Evolutionary conservation across 1,284 basidiomycete species (phyloP), one percentile per base, ranked within the genome.

Genomic region (Trichosporon sp.): DNA sequence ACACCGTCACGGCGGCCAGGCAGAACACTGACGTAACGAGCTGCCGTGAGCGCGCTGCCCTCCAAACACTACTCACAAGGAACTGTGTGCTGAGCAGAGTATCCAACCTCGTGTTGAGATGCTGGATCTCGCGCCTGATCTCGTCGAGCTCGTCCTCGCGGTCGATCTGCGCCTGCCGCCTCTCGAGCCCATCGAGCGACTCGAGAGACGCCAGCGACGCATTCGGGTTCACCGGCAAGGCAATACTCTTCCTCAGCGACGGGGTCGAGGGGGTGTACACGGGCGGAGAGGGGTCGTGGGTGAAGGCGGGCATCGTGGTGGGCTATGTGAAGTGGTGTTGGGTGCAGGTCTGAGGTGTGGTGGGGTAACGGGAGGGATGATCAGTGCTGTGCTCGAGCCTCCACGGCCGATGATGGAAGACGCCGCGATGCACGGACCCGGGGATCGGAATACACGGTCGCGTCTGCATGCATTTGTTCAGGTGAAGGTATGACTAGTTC

Each of bases 281-380:
- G 51, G 51, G 51, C 51, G 51, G 51, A 54, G 51, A 54, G 51
- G 51, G 21, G 51, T 54, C 51, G 51, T 21, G 51, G 21, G 51
- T 26, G n/a, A 26, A 54, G 51, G 14, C 19, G 19, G 51, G 14
- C 51, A 54, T 51, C 7, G 48, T 54, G 8, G 51, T 46, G 43
- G 43, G 16, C 16, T n/a, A 10, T 54, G 19, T 21, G 51, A 54
- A 26, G 46, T 8, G 46, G 16, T 12, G 46, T n/a, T n/a, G 51
- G n/a, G 19, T 21, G 51, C 26, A 54, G 19, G 8, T 54, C 16
- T 16, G 11, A 54, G 51, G n/a, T 51, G 19, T 51, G 16, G 8
- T 4, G 51, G 19, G 51, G 51, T 5, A 5, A 11, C 1, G 19
- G 8, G 19, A 26, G 21, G 51, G 19, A 19, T 8, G 51, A 54